Base-by-base conservation (phyloP, 1,284 basidiomycete genomes). In the Porodaedalea pini region DNA sequence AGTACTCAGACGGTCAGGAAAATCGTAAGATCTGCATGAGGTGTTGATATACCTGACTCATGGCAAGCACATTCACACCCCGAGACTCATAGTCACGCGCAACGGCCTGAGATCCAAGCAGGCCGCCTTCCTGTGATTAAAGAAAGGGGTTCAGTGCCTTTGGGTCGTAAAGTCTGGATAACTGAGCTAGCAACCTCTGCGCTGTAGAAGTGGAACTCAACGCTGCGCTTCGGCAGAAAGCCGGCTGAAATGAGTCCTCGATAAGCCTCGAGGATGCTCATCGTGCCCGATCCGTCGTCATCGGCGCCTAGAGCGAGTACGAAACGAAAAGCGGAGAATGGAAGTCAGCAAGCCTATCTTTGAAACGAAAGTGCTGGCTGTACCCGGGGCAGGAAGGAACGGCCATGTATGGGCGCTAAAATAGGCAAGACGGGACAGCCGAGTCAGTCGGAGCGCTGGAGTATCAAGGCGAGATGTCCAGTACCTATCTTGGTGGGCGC, bases 141-240 rank as follows among this genome's bases (percentile, higher is more conserved):
- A 5, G 21, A 45, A 2, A 1, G 17, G 19, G 17, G 32, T 34
- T 1, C 17, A 23, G 2, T 11, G 11, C 13, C 2, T 45, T 45
- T 45, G 10, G 3, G 27, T 25, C 19, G 25, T 3, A 41, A 19
- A 19, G 40, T 15, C 17, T 8, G 23, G 11, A 6, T 49, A 55
- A 27, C 10, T 51, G 48, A 36, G 15, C 39, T 21, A 61, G 67
- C 60, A 65, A 85, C 87, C 75, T 97, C 94, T 48, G 94, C 94
- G 53, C 90, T 90, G 70, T 94, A 98, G 88, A 90, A 99, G 70
- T 97, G 94, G 72, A 98, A 96, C 70, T 98, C 94, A 58, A 98
- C 82, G 17, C 90, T 80, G 55, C 83, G 82, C 45, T 77, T 73
- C 21, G 96, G 94, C 19, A 74, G 80, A 76, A 90, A 98, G 66